A percentile compares a stretch with the other conserved stretches of the same genome.
phyloP scores from a whole-genome alignment of 2,329 filamentous ascomycete genomes.

The Cryphonectria parasitica region DNA sequence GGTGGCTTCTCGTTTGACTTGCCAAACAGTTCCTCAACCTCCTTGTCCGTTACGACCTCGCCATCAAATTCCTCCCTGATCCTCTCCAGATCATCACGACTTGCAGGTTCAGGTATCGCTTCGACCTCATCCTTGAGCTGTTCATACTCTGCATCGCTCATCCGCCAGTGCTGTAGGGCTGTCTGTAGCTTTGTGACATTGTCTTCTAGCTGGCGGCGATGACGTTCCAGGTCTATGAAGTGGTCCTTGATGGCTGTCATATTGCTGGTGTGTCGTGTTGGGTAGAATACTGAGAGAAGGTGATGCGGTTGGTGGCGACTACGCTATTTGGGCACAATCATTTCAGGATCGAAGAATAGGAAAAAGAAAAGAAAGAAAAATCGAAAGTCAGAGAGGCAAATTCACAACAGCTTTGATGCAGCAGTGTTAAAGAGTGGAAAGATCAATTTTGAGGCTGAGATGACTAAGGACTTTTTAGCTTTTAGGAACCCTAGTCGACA shows the following conservation, averaged over 20 bases:
- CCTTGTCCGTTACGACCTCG: slow-evolving; percentile 63
- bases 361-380: background rate
- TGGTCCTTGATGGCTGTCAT: slow-evolving; percentile 52
- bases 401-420: background rate
- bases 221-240: slow-evolving; percentile 72
- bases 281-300: background rate
- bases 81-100: slow-evolving; percentile 57
- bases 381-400: background rate
- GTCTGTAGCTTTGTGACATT: slow-evolving; percentile 75
- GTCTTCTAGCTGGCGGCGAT: slow-evolving; percentile 74
- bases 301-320: no score
- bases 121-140: slow-evolving; percentile 81
- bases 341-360: background rate
- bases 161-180: slow-evolving; percentile 84
- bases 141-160: slow-evolving; percentile 91
- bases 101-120: slow-evolving; percentile 52
- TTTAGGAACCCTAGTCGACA: background rate
- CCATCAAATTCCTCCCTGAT: slow-evolving; percentile 65
- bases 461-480: slow-evolving; percentile 10
- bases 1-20: slow-evolving; percentile 52
- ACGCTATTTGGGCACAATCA: background rate
- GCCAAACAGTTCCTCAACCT: slow-evolving; percentile 55
- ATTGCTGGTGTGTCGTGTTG: background rate
- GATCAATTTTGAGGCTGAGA: slow-evolving; percentile 2
- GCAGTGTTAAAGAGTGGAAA: background rate